These are phyloP conservation scores for Excoecaria agallocha DNA, from an alignment of 345 rosid genomes.

Conservation along the genomic window DNA sequence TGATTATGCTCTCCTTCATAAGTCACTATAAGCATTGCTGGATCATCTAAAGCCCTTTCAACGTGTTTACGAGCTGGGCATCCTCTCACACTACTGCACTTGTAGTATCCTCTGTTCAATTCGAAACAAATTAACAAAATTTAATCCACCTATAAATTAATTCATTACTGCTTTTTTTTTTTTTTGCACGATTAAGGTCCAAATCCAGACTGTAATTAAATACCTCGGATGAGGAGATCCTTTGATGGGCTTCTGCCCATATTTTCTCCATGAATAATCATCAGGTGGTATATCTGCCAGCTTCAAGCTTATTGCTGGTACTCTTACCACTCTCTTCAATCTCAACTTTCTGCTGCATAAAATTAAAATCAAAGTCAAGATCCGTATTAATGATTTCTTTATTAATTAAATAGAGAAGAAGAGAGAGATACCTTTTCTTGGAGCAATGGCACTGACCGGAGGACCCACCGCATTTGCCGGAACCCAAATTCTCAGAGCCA, in stretches of 20 bases:
- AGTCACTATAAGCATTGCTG: slow-evolving; percentile 27
- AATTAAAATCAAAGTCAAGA: not conserved
- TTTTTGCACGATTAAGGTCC: not conserved
- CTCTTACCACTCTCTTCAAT: slow-evolving; percentile 27
- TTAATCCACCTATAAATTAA: too few species aligned
- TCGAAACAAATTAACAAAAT: too few species aligned
- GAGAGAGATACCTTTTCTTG: slow-evolving; percentile 53
- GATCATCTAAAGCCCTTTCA: slow-evolving; percentile 29
- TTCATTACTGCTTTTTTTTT: too few species aligned
- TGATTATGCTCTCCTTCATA: slow-evolving; percentile 31
- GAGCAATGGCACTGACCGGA: slow-evolving; percentile 87
- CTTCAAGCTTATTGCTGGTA: slow-evolving; percentile 34
- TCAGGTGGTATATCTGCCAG: slow-evolving; percentile 34
- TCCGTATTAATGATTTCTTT: not conserved
- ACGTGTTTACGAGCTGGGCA: slow-evolving; percentile 32
- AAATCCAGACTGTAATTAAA: not conserved
- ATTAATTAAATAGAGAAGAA: too few species aligned
- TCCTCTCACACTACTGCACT: slow-evolving; percentile 33
- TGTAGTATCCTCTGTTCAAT: slow-evolving; percentile 25
- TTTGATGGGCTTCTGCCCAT: slow-evolving; percentile 33
- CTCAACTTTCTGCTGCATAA: slow-evolving; percentile 22
- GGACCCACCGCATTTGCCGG: slow-evolving; percentile 57
- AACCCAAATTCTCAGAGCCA: slow-evolving; percentile 59
- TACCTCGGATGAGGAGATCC: slow-evolving; percentile 36
- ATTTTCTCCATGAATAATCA: slow-evolving; percentile 35